phyloP scores from a whole-genome alignment of 345 rosid species.

The Microcos paniculata region DNA sequence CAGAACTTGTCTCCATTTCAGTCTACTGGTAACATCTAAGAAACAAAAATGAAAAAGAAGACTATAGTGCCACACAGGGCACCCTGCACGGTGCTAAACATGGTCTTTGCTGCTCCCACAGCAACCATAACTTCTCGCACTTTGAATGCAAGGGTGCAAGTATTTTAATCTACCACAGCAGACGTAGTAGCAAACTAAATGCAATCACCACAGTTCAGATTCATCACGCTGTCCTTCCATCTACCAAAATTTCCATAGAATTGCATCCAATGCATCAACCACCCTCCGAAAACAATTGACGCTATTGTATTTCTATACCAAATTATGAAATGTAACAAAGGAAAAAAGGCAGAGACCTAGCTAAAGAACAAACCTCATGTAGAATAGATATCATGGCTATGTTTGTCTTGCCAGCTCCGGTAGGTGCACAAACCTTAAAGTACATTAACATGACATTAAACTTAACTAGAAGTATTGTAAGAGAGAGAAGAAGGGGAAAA shows the following conservation, averaged over 20 bases:
- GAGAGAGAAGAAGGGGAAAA: no score
- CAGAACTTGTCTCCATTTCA: not conserved
- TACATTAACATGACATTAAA: constrained; percentile 26
- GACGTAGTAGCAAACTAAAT: not conserved
- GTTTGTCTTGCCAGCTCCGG: constrained; percentile 99
- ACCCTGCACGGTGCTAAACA: not conserved
- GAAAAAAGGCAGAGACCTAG: constrained; percentile 15
- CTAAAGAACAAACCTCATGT: constrained; percentile 64
- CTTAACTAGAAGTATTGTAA: constrained; percentile 9
- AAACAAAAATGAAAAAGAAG: not conserved
- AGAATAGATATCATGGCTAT: constrained; percentile 94
- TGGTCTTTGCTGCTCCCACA: no score
- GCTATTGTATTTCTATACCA: constrained; percentile 5
- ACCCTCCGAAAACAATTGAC: not conserved
- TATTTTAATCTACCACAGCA: not conserved
- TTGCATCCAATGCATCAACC: not conserved
- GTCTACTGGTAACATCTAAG: not conserved
- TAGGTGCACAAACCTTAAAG: constrained; percentile 98
- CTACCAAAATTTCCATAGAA: constrained; percentile 1
- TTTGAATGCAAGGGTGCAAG: not conserved
- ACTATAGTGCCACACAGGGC: not conserved
- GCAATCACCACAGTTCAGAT: not conserved
- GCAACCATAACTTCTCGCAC: not conserved
- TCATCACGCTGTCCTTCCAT: not conserved
- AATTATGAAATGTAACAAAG: constrained; percentile 13